Evolutionary conservation across 805 yeast species (phyloP).

Genomic region (Wickerhamiella spandovensis): DNA sequence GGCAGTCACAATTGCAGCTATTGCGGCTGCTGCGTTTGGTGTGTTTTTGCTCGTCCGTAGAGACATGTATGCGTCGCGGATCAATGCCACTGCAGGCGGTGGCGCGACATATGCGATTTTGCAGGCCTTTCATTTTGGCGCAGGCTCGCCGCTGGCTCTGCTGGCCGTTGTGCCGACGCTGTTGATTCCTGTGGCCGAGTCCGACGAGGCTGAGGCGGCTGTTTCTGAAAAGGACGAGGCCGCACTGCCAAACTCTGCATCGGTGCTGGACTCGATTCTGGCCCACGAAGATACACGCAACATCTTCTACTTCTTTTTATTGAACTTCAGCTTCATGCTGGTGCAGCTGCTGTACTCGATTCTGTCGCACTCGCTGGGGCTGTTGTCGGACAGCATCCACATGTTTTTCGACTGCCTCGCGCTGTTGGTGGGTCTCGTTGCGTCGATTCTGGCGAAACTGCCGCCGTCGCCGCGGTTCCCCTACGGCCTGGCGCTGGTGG

Average conservation of each 20-base stretch:
- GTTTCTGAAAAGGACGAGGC: not conserved
- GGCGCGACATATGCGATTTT: slow-evolving; percentile 12
- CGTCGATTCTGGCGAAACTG: slow-evolving; percentile 52
- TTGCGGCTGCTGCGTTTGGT: slow-evolving; percentile 21
- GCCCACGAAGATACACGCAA: slow-evolving; percentile 68
- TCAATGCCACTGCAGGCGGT: slow-evolving; percentile 15
- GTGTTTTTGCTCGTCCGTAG: slow-evolving; percentile 21
- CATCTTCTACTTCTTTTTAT: slow-evolving; percentile 70
- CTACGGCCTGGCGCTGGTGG: slow-evolving; percentile 73
- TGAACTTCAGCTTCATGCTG: slow-evolving; percentile 88
- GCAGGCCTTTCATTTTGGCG: slow-evolving; percentile 13
- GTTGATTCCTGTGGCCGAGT: slow-evolving; percentile 8
- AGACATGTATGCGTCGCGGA: slow-evolving; percentile 18
- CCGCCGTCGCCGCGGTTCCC: slow-evolving; percentile 64
- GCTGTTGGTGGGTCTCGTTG: slow-evolving; percentile 74
- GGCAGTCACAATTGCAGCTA: slow-evolving; percentile 13
- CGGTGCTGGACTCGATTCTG: slow-evolving; percentile 26
- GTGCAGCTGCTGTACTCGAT: slow-evolving; percentile 85
- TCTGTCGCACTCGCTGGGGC: slow-evolving; percentile 81
- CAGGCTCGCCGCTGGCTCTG: slow-evolving; percentile 4
- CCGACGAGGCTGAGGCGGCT: slow-evolving; percentile 1
- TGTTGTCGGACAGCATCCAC: slow-evolving; percentile 85
- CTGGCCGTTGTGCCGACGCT: slow-evolving; percentile 6
- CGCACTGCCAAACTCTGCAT: not conserved
- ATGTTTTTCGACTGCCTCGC: slow-evolving; percentile 95